These are phyloP conservation scores for Ceratocystis lukuohia DNA, from an alignment of 2,329 filamentous ascomycete species.

Conservation along the genomic window DNA sequence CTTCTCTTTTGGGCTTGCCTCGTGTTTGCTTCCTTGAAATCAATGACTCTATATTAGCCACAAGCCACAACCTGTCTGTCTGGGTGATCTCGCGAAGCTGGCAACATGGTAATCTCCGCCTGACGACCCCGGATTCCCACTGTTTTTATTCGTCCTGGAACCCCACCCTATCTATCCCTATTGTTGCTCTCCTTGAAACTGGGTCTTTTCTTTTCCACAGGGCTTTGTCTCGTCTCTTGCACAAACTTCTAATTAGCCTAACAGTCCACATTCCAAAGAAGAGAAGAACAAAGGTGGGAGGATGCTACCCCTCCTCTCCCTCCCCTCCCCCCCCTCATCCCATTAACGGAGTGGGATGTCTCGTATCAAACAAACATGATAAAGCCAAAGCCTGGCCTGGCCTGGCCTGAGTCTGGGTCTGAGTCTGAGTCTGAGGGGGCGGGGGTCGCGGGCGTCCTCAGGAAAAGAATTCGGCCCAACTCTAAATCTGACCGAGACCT, in stretches of 20 bases:
- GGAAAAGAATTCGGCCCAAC: not conserved
- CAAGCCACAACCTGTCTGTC: not conserved
- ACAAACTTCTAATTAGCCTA: not conserved
- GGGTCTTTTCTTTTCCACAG: not conserved
- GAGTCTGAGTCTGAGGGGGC: not conserved
- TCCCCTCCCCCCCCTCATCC: not conserved
- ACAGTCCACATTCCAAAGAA: not conserved
- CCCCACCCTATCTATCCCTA: not conserved
- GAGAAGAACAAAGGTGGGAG: not conserved
- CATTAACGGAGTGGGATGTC: not conserved
- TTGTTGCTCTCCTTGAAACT: not conserved
- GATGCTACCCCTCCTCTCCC: not conserved
- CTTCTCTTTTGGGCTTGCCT: not conserved
- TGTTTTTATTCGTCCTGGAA: not conserved
- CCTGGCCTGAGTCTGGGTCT: not conserved
- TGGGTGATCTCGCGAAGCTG: not conserved
- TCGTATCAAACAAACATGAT: not conserved
- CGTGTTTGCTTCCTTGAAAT: not conserved
- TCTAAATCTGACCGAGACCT: slow-evolving; percentile 1
- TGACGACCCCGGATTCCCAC: not conserved
- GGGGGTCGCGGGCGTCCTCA: not conserved
- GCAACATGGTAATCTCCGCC: not conserved
- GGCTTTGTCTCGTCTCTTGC: not conserved
- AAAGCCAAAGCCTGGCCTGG: slow-evolving; percentile 2
- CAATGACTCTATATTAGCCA: not conserved